Conservation (phyloP, 225 moss, liverwort and hornwort genomes). For the Marchantia paleacea region DNA sequence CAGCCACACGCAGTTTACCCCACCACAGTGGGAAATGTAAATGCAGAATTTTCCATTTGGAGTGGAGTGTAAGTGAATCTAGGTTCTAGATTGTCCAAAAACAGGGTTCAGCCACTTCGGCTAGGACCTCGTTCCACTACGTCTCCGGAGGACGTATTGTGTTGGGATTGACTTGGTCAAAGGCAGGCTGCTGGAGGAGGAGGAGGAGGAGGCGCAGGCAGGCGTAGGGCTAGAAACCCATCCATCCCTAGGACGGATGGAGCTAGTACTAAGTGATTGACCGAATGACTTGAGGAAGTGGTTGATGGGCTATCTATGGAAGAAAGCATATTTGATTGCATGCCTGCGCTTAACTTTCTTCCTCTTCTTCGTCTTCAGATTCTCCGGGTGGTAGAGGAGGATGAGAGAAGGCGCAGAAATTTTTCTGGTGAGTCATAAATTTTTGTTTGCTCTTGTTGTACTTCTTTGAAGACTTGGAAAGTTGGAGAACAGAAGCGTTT, state of each 20-base stretch:
- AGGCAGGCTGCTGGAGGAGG: neutral
- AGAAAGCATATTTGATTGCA: neutral
- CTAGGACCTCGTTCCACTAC: neutral
- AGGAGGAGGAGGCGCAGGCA: too few relatives aligned
- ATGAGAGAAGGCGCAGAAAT: too few relatives aligned
- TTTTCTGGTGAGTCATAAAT: too few relatives aligned
- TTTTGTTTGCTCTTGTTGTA: too few relatives aligned
- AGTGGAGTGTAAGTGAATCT: neutral
- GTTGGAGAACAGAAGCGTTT: neutral
- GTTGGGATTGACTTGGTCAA: neutral
- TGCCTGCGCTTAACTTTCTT: neutral
- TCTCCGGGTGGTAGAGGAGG: too few relatives aligned
- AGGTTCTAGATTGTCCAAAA: neutral
- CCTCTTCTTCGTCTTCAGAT: neutral
- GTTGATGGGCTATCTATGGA: neutral
- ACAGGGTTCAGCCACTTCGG: neutral
- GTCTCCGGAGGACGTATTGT: neutral
- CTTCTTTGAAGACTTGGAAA: too few relatives aligned
- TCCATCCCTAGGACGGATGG: too few relatives aligned
- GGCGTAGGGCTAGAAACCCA: neutral
- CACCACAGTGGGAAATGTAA: neutral
- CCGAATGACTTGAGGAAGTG: neutral
- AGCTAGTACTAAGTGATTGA: neutral
- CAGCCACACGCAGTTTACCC: neutral
- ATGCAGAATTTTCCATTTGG: neutral